Conservation (phyloP, 768 basidiomycete genomes). For the Pilatotrama ljubarskyi region DNA sequence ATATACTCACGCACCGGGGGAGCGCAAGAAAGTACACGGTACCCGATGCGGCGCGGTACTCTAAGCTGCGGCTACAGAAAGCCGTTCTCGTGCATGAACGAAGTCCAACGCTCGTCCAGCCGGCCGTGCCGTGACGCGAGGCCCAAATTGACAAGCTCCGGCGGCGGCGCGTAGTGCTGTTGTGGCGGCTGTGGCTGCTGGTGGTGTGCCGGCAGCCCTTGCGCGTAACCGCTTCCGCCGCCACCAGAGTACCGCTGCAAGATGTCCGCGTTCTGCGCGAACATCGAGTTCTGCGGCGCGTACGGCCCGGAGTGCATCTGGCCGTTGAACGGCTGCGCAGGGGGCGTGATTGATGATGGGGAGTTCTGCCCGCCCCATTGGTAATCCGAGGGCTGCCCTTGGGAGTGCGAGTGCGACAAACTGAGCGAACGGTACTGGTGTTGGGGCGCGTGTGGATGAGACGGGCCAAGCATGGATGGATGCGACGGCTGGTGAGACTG, state of each 20-base stretch:
- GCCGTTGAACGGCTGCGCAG: constrained; percentile 1
- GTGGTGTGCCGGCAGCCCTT: constrained; percentile 2
- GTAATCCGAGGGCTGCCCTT: not conserved
- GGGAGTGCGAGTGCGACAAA: constrained; percentile 16
- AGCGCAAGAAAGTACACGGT: too few species aligned
- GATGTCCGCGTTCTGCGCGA: constrained; percentile 10
- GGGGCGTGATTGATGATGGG: constrained; percentile 11
- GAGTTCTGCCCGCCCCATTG: constrained; percentile 11
- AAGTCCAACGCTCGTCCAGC: constrained; percentile 59
- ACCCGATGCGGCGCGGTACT: too few species aligned
- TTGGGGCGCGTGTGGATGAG: constrained; percentile 3
- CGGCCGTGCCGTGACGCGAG: constrained; percentile 56
- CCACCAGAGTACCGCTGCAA: constrained; percentile 11
- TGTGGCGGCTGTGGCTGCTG: constrained; percentile 14
- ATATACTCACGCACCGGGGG: too few species aligned
- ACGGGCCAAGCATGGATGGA: not conserved
- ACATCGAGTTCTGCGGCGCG: not conserved
- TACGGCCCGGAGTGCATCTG: constrained; percentile 4
- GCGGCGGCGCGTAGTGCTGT: constrained; percentile 27
- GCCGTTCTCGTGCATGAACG: constrained; percentile 61
- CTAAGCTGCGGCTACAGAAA: constrained; percentile 33
- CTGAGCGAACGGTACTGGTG: constrained; percentile 11
- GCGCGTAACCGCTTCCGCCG: not conserved
- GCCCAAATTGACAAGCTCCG: constrained; percentile 60
- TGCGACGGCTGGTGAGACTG: constrained; percentile 5